phyloP scores from a whole-genome alignment of 1,284 basidiomycete species.

The Sanguinoderma infundibulare region DNA sequence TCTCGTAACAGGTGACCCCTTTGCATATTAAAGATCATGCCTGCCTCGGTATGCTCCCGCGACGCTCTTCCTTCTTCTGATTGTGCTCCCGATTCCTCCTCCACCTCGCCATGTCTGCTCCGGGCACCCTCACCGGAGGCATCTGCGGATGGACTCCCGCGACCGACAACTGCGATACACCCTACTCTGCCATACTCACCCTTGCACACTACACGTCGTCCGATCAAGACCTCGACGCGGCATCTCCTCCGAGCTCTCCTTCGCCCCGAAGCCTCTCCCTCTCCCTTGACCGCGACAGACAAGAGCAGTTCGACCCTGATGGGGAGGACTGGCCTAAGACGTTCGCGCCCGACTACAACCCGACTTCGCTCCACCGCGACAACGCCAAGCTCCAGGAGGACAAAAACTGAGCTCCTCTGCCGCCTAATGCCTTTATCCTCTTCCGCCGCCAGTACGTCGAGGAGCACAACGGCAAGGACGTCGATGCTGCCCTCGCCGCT shows the following conservation, averaged over 20 bases:
- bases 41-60: conserved; percentile 14
- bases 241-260: conserved; percentile 11
- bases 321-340: background rate
- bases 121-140: conserved; percentile 18
- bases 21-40: conserved; percentile 23
- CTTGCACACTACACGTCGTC: conserved; percentile 3
- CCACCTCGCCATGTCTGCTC: conserved; percentile 14
- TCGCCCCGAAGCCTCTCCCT: conserved; percentile 31
- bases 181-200: conserved; percentile 15
- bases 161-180: conserved; percentile 16
- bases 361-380: conserved; percentile 23
- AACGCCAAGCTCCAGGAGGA: conserved; percentile 40
- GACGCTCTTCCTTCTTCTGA: conserved; percentile 18
- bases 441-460: conserved; percentile 79
- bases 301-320: background rate
- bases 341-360: conserved; percentile 20
- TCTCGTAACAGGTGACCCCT: conserved; percentile 16
- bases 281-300: conserved; percentile 34
- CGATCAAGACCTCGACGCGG: conserved; percentile 1
- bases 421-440: conserved; percentile 88
- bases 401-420: conserved; percentile 77
- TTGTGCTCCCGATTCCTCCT: conserved; percentile 2
- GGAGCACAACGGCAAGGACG: conserved; percentile 33
- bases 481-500: conserved; percentile 33
- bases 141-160: conserved; percentile 25